Conservation (phyloP, 768 basidiomycete species). For the Hygrocybe punicea region DNA sequence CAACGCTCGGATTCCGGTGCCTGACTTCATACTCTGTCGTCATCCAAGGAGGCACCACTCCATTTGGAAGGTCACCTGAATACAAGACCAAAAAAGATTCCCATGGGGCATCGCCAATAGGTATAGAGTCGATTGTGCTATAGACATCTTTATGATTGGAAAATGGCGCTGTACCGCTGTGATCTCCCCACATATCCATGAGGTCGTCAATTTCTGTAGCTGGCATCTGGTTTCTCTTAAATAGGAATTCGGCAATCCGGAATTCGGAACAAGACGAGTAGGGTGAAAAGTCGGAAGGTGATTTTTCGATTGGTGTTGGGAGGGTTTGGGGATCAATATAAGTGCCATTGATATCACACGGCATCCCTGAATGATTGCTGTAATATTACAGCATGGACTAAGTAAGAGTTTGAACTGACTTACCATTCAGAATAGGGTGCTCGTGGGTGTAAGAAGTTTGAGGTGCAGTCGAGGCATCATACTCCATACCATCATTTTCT, state of each 20-base stretch:
- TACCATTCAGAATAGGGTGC: too few relatives aligned
- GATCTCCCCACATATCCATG: constrained; percentile 1
- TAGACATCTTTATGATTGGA: not conserved
- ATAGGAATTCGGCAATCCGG: constrained; percentile 1
- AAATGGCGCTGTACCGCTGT: not conserved
- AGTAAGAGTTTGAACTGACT: too few relatives aligned
- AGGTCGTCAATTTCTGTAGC: not conserved
- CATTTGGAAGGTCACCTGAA: not conserved
- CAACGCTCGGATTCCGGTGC: constrained; percentile 28
- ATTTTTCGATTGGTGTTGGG: not conserved
- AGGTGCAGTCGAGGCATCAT: too few relatives aligned
- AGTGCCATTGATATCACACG: not conserved
- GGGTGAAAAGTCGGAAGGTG: not conserved
- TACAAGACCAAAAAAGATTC: not conserved
- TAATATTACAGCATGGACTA: too few relatives aligned
- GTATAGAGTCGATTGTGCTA: too few relatives aligned
- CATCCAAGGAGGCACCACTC: constrained; percentile 30
- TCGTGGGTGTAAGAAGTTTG: too few relatives aligned
- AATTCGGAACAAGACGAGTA: not conserved
- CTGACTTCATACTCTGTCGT: constrained; percentile 27
- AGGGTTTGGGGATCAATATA: not conserved
- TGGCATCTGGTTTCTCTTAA: constrained; percentile 1
- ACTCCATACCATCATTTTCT: too few relatives aligned
- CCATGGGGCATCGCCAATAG: too few relatives aligned
- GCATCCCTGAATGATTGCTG: not conserved